A percentile compares a stretch with the other conserved stretches of the same genome.
Conservation (phyloP, 345 rosid genomes). For the Lepidium didymum region DNA sequence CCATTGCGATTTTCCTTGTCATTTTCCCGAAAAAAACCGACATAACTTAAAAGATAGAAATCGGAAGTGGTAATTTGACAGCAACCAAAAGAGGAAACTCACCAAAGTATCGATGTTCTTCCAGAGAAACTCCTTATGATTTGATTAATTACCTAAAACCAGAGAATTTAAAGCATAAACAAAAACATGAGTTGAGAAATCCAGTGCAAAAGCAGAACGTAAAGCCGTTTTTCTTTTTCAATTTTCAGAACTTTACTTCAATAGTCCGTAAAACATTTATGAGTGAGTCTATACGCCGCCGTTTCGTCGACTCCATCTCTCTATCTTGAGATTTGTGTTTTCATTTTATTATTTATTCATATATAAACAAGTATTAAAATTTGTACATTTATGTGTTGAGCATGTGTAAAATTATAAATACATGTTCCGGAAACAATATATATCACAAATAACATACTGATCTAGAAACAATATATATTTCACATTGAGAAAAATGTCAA, state of each 20-base stretch:
- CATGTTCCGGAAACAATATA: no score
- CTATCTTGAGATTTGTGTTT: background rate
- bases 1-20: background rate
- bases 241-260: background rate
- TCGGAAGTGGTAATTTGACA: background rate
- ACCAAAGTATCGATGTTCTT: background rate
- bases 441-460: no score
- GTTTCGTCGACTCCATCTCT: background rate
- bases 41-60: background rate
- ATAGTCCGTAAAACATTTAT: background rate
- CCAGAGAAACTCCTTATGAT: background rate
- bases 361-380: no score
- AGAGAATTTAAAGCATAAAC: background rate
- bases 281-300: constrained; percentile 12
- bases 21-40: background rate
- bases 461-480: no score
- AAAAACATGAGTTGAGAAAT: background rate
- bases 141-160: background rate
- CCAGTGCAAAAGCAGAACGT: background rate
- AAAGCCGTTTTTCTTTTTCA: background rate
- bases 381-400: no score
- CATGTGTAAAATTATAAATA: no score
- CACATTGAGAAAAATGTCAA: no score
- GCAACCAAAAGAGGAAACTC: background rate
- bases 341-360: background rate